Base-by-base conservation (phyloP, 345 rosid genomes). In the Firmiana major region DNA sequence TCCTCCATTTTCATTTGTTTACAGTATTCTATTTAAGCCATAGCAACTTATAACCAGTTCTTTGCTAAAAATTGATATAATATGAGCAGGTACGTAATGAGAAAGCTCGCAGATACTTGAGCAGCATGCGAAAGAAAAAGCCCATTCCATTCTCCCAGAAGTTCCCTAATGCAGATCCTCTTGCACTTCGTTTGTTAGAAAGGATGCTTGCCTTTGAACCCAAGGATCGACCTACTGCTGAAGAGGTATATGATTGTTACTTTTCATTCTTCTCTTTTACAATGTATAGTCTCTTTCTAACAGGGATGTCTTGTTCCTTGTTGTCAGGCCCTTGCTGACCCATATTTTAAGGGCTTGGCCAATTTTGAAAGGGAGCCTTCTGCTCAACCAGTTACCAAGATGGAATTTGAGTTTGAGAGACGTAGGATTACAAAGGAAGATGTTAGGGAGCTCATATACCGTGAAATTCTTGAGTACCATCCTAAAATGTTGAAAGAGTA, bases 381-480 rank as follows among this genome's bases (percentile, higher is more conserved):
- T 70, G 90, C 97, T 79, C 98, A 94, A 83, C 98, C 98, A 51
- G 98, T 94, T 67, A 85, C 97, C 34, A 94, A 94, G 87, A 82
- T 94, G 93, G 98, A 94, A 81, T 94, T 94, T 83, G 98, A 94
- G 82, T 94, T 94, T 60, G 98, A 94, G 87, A 93, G 98, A 75
- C 89, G 98, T 71, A 86, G 98, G 85, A 88, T 93, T 80, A 94
- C 97, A 21, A 94, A 94, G 83, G 98, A 93, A 89, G 98, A 94
- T 67, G 98, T 94, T 38, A 81, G 98, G 76, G 98, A 91, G 84
- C 93, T 94, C 75, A 94, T 94, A 73, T 93, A 94, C 78, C 86
- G 97, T 79, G 98, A 94, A 79, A 93, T 82, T 83, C 91, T 94
- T 7, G 98, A 94, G 83, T 94, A 90, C 83, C 98, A 94, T 84